Conservation (phyloP, 2,329 filamentous ascomycete species). For the Ascochyta koolunga region DNA sequence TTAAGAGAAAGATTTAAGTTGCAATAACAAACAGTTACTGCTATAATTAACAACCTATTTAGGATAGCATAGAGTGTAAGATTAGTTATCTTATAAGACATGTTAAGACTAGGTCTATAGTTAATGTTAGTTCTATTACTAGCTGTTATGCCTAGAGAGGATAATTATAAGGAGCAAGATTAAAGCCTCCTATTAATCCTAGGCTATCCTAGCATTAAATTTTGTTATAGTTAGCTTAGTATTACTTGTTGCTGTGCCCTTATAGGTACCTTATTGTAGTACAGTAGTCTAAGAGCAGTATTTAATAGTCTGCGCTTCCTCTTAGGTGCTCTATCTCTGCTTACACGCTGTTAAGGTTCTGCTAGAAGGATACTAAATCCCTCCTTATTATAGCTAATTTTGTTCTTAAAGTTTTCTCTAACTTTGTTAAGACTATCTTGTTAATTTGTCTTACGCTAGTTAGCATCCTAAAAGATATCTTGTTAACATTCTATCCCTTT, state of each 20-base stretch:
- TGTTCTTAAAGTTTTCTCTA: background rate
- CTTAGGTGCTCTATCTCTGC: background rate
- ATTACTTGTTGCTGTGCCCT: background rate
- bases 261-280: slow-evolving; percentile 8
- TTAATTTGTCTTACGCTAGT: background rate
- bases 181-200: background rate
- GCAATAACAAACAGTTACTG: slow-evolving; percentile 14
- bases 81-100: slow-evolving; percentile 12
- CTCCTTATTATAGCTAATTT: background rate
- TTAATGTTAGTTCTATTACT: slow-evolving; percentile 5
- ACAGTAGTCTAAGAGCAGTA: slow-evolving; percentile 2
- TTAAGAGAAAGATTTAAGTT: slow-evolving; percentile 11
- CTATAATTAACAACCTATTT: slow-evolving; percentile 15
- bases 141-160: background rate
- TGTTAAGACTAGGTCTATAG: slow-evolving; percentile 4
- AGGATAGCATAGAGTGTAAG: slow-evolving; percentile 9
- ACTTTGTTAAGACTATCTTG: slow-evolving; percentile 1
- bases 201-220: background rate
- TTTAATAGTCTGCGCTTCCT: slow-evolving; percentile 1
- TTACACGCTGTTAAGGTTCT: background rate
- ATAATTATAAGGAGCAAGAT: slow-evolving; percentile 13
- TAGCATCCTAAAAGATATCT: background rate
- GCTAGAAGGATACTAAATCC: background rate
- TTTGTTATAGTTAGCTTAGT: background rate
- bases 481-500: slow-evolving; percentile 1